A percentile compares a stretch with the other conserved stretches of the same genome.
These are phyloP conservation scores for Urochloa ruziziensis DNA, from an alignment of 176 grass and related monocot species.

Conservation along the genomic window DNA sequence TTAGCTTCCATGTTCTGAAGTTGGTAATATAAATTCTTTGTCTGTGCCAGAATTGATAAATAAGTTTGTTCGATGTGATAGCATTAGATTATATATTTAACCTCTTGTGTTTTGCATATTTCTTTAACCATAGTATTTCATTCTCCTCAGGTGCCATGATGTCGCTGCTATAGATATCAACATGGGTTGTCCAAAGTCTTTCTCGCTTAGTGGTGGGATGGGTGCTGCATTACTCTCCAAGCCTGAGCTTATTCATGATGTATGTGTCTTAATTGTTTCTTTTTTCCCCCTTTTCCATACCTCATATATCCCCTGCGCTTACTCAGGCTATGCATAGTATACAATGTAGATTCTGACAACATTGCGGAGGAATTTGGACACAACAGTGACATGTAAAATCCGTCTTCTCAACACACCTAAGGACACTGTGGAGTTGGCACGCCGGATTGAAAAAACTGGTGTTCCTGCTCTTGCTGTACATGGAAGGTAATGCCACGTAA, in stretches of 20 bases:
- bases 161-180: constrained; percentile 94
- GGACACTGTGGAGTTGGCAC: constrained; percentile 84
- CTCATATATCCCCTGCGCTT: constrained; percentile 14
- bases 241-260: constrained; percentile 98
- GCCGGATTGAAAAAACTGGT: constrained; percentile 88
- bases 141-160: constrained; percentile 69
- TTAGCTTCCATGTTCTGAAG: constrained; percentile 1
- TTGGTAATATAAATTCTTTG: not conserved
- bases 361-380: constrained; percentile 77
- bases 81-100: not conserved
- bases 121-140: constrained; percentile 13
- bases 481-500: constrained; percentile 55
- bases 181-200: constrained; percentile 92
- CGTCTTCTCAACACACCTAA: constrained; percentile 65
- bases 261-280: constrained; percentile 38
- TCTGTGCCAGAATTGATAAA: not conserved
- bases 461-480: constrained; percentile 88
- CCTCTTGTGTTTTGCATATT: not conserved
- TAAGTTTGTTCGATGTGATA: constrained; percentile 7
- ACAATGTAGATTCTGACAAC: constrained; percentile 88
- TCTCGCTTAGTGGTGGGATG: constrained; percentile 96
- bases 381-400: constrained; percentile 87
- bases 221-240: constrained; percentile 96
- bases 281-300: constrained; percentile 18
- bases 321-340: constrained; percentile 34